phyloP scores from a whole-genome alignment of 2,329 filamentous ascomycete species.

The Aspergillus bombycis region DNA sequence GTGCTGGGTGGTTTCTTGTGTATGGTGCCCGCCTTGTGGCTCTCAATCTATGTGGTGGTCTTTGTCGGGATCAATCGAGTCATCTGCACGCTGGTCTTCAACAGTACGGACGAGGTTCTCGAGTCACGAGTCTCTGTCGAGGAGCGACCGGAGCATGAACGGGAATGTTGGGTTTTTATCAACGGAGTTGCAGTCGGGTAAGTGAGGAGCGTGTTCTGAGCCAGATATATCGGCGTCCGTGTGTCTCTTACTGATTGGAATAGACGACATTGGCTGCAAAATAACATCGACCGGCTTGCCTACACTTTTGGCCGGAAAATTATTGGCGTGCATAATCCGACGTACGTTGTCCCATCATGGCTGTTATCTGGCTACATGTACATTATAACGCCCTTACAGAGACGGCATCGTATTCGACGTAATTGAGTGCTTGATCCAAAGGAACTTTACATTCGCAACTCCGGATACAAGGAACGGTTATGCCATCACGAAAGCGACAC shows the following conservation, averaged over 20 bases:
- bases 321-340: conserved; percentile 75
- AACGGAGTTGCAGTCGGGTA: conserved; percentile 65
- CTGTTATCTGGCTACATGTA: neutral
- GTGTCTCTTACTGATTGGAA: conserved; percentile 12
- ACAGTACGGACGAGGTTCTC: conserved; percentile 55
- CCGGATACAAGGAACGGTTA: conserved; percentile 63
- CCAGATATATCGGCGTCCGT: neutral
- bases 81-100: conserved; percentile 38
- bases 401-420: conserved; percentile 74
- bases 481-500: conserved; percentile 64
- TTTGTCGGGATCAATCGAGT: conserved; percentile 33
- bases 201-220: conserved; percentile 45
- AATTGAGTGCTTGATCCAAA: conserved; percentile 75
- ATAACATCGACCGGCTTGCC: conserved; percentile 71
- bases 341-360: conserved; percentile 44
- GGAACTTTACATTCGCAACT: conserved; percentile 73
- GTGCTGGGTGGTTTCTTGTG: conserved; percentile 55
- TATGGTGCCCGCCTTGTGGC: conserved; percentile 44
- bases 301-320: conserved; percentile 72
- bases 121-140: conserved; percentile 30
- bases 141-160: conserved; percentile 45
- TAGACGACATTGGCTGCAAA: conserved; percentile 66
- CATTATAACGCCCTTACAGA: conserved; percentile 22
- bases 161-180: conserved; percentile 79
- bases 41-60: conserved; percentile 31